These are phyloP conservation scores for Lipomyces yarrowii DNA, from an alignment of 1,139 yeast species.

Conservation along the genomic window DNA sequence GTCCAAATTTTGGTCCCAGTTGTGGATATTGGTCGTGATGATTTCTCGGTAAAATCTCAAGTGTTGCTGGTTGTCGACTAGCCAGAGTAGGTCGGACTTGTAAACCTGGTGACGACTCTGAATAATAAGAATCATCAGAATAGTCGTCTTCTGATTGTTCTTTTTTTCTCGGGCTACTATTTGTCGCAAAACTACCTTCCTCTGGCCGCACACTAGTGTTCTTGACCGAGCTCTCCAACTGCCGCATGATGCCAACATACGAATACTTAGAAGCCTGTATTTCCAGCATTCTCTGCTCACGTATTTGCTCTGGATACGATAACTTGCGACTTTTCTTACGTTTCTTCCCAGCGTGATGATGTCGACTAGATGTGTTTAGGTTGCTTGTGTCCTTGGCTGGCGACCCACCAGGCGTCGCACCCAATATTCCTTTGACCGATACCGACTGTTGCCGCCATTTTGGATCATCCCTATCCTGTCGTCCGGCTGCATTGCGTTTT, in stretches of 20 bases:
- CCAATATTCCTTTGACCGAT: not conserved
- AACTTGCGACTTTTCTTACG: not conserved
- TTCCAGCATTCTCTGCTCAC: not conserved
- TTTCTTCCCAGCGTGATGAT: not conserved
- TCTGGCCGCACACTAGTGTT: not conserved
- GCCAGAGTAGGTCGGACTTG: not conserved
- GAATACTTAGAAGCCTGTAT: not conserved
- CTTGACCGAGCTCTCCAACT: not conserved
- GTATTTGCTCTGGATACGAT: not conserved
- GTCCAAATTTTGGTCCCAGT: not conserved
- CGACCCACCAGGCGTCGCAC: not conserved
- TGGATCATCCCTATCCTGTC: not conserved
- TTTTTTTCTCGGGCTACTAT: not conserved
- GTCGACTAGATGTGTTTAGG: not conserved
- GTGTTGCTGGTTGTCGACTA: not conserved
- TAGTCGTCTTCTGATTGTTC: not conserved
- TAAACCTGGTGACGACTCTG: not conserved
- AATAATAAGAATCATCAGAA: not conserved
- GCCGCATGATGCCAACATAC: not conserved
- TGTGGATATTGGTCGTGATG: not conserved
- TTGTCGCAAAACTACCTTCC: not conserved
- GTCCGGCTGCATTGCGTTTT: not conserved
- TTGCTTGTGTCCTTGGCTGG: not conserved
- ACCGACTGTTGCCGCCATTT: not conserved
- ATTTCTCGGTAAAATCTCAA: not conserved